Evolutionary conservation across 371 early-diverging fungal species (phyloP), one percentile per base, ranked within the genome.

Genomic region (Rhizopus delemar): DNA sequence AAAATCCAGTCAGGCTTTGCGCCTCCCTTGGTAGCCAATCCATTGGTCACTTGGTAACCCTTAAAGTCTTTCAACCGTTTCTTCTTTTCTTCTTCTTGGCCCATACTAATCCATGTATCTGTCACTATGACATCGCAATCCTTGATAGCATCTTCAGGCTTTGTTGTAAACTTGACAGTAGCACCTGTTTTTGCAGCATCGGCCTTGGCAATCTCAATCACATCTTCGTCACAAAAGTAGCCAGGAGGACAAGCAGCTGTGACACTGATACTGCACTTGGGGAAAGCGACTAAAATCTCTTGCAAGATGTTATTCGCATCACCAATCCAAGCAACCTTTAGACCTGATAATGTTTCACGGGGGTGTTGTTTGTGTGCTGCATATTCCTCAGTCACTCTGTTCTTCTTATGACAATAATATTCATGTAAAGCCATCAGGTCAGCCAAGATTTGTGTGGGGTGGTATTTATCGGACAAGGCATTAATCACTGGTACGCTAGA

Each of bases 51-150:
- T 77, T 93, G 89, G 82, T 86, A 98, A 2, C 96, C 97, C 5
- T 65, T 75, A 66, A 98, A 98, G 33, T 90, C 94, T 51, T 71
- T 51, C 45, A 95, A 55, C 16, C 94, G 82, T 70, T 90, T 74
- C 7, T 78, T 87, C 85, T 93, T 93, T 69, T 97, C 97, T 11
- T 74, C 78, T 75, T 97, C 97, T 73, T 95, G 94, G 32, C 98
- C 98, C 98, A 98, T 98, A 64, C 92, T 91, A 49, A 97, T 82
- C 96, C 97, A 98, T 4, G 97, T 96, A 69, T 98, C 98, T 4
- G 98, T 98, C 8, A 96, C 86, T 57, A 98, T 89, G 32, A 95
- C 80, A 72, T 98, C 89, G 7, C 93, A 92, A 46, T 81, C 87
- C n/a, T 80, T 78, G 46, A 95, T 72, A 1, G 98, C 98, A 32